Evolutionary conservation across 805 yeast genomes (phyloP), one percentile per base, ranked within the genome.

Genomic region (Peterozyma toletana): DNA sequence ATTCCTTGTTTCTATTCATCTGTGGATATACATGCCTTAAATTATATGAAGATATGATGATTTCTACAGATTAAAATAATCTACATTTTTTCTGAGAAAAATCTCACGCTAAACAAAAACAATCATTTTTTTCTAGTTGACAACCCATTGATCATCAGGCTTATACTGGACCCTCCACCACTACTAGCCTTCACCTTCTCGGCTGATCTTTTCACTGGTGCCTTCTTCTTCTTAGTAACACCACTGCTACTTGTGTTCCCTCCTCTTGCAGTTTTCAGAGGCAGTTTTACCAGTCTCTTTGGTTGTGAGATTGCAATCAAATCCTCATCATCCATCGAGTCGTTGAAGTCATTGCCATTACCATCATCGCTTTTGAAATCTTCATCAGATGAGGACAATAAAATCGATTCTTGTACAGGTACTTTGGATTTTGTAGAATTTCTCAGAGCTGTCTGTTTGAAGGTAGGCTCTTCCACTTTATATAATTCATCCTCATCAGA

Each of bases 321-420:
- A n/a, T 44, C 48, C 1, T 44, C 48, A 39, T 42, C 48, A 36
- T 37, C 42, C 31, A 38, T 37, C 21, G 38, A 17, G 9, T 40
- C 48, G 30, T 39, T 44, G 14, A 40, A 14, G 11, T 35, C 35
- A 15, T 27, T 40, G 11, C 11, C 35, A 40, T 40, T 34, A 9
- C 17, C 39, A 15, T 14, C 29, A n/a, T 18, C 16, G 27, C 29
- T 17, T 37, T 37, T 16, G 29, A 15, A 15, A 18, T 15, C 15
- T 17, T 21, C 21, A 15, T 37, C 39, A 16, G 30, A 37, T 15
- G 15, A 30, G 4, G 29, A 17, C 4, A 15, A n/a, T 11, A 18
- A 9, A 30, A 37, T 30, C 9, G 9, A n/a, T 16, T 37, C 39
- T 21, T 21, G 27, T 21, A 7, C 7, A 7, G 7, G 27, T 21